phyloP scores from a whole-genome alignment of 257 asterid genomes.

The Solanum pinnatisectum region DNA sequence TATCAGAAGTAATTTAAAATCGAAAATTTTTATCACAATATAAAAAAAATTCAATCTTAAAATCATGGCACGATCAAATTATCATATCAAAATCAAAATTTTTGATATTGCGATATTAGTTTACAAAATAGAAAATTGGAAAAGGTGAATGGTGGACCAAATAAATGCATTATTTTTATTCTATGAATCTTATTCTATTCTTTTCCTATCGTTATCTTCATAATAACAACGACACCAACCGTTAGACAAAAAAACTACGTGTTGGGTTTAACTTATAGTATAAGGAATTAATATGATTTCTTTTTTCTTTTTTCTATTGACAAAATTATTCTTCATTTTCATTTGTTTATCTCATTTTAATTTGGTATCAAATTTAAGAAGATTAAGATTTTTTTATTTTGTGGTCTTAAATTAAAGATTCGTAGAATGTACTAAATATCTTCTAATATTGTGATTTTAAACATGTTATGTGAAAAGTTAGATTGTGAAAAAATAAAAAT shows the following conservation, averaged over 20 bases:
- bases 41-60: background rate
- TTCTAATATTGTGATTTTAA: rapidly evolving
- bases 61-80: background rate
- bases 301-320: background rate
- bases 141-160: background rate
- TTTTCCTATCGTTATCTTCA: background rate
- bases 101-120: background rate
- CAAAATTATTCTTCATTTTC: background rate
- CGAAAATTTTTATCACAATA: too few relatives aligned
- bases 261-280: background rate
- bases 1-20: too few relatives aligned
- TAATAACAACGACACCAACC: background rate
- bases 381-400: too few relatives aligned
- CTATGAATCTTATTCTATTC: background rate
- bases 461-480: background rate
- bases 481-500: rapidly evolving
- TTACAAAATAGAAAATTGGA: background rate
- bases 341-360: background rate
- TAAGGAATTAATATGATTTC: background rate
- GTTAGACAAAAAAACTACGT: background rate
- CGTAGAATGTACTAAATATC: rapidly evolving
- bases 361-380: background rate
- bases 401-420: too few relatives aligned
- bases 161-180: background rate
- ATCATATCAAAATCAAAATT: too few relatives aligned